phyloP scores from a whole-genome alignment of 2,329 filamentous ascomycete species.

The Aspergillus carbonarius region DNA sequence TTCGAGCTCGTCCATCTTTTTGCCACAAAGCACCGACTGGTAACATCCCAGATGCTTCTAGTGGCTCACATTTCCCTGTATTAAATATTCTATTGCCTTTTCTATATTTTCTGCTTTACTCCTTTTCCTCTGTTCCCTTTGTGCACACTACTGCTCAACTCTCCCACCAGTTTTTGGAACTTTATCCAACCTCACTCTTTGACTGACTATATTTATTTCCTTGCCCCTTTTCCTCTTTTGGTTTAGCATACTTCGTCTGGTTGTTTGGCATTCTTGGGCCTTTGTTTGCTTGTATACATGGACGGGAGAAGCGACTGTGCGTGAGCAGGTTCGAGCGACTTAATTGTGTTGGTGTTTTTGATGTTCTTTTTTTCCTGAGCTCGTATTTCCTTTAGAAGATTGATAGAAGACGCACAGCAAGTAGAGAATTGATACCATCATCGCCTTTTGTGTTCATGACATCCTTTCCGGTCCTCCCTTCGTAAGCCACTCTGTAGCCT shows the following conservation, averaged over 20 bases:
- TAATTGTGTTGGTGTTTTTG: constrained; percentile 4
- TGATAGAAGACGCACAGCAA: constrained; percentile 23
- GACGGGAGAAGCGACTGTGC: constrained; percentile 2
- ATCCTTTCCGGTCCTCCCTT: background rate
- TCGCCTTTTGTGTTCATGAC: background rate
- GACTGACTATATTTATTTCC: constrained; percentile 1
- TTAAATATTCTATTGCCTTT: background rate
- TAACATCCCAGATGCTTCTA: background rate
- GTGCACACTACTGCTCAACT: background rate
- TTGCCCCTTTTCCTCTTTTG: background rate
- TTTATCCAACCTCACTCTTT: background rate
- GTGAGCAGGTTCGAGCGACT: constrained; percentile 7
- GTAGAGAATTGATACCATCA: constrained; percentile 26
- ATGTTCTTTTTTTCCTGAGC: constrained; percentile 1
- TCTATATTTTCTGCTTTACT: background rate
- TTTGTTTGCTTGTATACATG: constrained; percentile 3
- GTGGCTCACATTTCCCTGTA: background rate
- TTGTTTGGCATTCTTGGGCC: background rate
- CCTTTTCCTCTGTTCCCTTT: background rate
- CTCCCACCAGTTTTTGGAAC: background rate
- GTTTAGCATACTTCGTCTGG: background rate
- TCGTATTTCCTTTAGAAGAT: constrained; percentile 20
- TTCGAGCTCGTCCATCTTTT: background rate
- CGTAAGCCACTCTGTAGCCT: too few relatives aligned
- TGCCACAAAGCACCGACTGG: background rate